Base-by-base conservation (phyloP, 2,329 filamentous ascomycete species). In the Claviceps sp. region DNA sequence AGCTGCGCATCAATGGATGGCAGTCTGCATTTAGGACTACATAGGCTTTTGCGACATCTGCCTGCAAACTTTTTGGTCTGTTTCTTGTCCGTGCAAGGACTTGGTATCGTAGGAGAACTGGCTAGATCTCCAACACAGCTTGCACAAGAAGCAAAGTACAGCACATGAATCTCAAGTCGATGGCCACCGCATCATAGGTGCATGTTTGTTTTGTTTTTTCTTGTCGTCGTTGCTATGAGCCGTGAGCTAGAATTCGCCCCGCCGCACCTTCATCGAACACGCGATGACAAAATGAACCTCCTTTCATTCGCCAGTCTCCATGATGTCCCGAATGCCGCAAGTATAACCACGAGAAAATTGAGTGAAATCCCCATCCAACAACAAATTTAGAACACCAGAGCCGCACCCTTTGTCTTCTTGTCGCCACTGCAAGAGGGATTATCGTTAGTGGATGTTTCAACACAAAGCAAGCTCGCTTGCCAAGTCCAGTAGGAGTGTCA, bases 341-440 rank as follows among this genome's bases (percentile, higher is more conserved):
- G 63, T 64, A 69, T 64, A 70, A 68, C 63, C 66, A 68, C 65
- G 61, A 68, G 64, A 65, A 64, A 64, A 66, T 65, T 66, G 58
- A 64, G 63, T 67, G 63, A 66, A 64, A 64, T 63, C 41, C 65
- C 62, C 67, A 65, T 62, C 24, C 45, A 37, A 67, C 68, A 75
- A 75, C 67, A 71, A 75, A 80, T 77, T 85, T 95, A 98, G 84
- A 98, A 98, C 69, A 98, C 93, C 70, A 98, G 84, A 76, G 93
- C 93, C 68, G 93, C 93, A 86, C 93, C 93, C 89, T 98, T 98
- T 68, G 93, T 98, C 89, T 98, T 98, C 90, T 98, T 98, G 86
- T 98, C 93, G 84, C 93, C 93, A 85, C 93, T 95, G 65, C 67
- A 22, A 13, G 36, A 16, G 2, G 3, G 20, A 2, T 9, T 4